Conservation (phyloP, 2,329 filamentous ascomycete genomes). For the Pleomassaria siparia region DNA sequence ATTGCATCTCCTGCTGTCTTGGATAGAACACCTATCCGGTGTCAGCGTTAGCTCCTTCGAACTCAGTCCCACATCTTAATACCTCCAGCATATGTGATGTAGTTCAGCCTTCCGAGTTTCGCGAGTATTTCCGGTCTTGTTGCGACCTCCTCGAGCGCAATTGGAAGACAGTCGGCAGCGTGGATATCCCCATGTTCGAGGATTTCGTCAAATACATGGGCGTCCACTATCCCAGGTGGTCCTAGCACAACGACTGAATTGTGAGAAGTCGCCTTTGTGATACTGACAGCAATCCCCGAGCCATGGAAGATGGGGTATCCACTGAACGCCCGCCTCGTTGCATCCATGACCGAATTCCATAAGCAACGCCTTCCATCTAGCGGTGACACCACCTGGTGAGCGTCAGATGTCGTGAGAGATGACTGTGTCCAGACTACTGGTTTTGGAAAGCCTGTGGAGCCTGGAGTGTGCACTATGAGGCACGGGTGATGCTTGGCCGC, state of each 20-base stretch:
- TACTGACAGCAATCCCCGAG: conserved; percentile 16
- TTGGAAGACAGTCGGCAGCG: conserved; percentile 17
- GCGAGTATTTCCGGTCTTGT: conserved; percentile 17
- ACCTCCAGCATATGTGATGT: conserved; percentile 26
- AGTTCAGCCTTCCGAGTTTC: conserved; percentile 19
- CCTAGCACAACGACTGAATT: conserved; percentile 22
- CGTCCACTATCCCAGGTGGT: conserved; percentile 17
- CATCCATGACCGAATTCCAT: conserved; percentile 14
- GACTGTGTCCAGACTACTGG: conserved; percentile 36
- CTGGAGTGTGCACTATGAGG: conserved; percentile 41
- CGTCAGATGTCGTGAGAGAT: conserved; percentile 17
- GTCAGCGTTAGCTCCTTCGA: conserved; percentile 8
- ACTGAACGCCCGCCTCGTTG: conserved; percentile 16
- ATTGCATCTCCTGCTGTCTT: conserved; percentile 19
- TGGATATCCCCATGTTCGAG: conserved; percentile 22
- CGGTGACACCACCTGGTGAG: conserved; percentile 20
- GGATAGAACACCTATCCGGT: conserved; percentile 16
- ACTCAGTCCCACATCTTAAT: neutral
- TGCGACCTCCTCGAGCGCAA: conserved; percentile 24
- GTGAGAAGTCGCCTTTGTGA: conserved; percentile 18
- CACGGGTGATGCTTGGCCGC: conserved; percentile 35
- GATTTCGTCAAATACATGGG: conserved; percentile 18
- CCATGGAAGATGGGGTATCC: conserved; percentile 24
- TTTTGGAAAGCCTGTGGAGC: conserved; percentile 42
- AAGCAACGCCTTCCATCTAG: conserved; percentile 20